A percentile compares a stretch with the other conserved stretches of the same genome.
Evolutionary conservation across 805 yeast species (phyloP).

Genomic region (Huiozyma naganishii): DNA sequence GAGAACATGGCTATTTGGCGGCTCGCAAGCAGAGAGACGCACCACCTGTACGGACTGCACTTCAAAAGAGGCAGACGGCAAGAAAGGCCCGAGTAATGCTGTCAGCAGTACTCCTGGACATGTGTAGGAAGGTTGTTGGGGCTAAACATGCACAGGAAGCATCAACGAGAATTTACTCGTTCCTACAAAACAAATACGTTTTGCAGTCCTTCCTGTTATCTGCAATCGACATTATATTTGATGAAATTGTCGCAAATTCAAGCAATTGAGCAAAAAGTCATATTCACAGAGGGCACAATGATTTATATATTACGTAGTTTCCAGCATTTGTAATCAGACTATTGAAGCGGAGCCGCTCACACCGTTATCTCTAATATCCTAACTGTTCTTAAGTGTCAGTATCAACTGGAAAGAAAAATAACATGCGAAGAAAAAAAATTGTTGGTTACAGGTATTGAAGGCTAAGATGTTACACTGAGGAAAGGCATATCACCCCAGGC

Average conservation of each 20-base stretch:
- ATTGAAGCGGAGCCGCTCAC: too few species aligned
- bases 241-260: constrained; percentile 21
- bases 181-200: constrained; percentile 64
- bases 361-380: too few species aligned
- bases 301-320: too few species aligned
- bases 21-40: constrained; percentile 24
- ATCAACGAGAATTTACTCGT: constrained; percentile 43
- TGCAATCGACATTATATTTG: constrained; percentile 46
- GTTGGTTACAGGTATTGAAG: too few species aligned
- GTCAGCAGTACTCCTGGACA: constrained; percentile 47
- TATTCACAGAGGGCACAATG: too few species aligned
- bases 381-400: too few species aligned
- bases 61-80: constrained; percentile 42
- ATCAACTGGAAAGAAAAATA: too few species aligned
- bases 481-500: too few species aligned
- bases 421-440: too few species aligned
- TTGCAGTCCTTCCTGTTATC: constrained; percentile 54
- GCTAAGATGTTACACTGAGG: too few species aligned
- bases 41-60: constrained; percentile 31
- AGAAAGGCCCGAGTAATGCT: constrained; percentile 51
- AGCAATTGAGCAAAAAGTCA: too few species aligned
- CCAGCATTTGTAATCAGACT: too few species aligned
- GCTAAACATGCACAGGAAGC: constrained; percentile 52
- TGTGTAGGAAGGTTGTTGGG: constrained; percentile 69
- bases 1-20: constrained; percentile 41